Evolutionary conservation across 2,329 filamentous ascomycete species (phyloP).

Genomic region (Nigrospora sphaerica): DNA sequence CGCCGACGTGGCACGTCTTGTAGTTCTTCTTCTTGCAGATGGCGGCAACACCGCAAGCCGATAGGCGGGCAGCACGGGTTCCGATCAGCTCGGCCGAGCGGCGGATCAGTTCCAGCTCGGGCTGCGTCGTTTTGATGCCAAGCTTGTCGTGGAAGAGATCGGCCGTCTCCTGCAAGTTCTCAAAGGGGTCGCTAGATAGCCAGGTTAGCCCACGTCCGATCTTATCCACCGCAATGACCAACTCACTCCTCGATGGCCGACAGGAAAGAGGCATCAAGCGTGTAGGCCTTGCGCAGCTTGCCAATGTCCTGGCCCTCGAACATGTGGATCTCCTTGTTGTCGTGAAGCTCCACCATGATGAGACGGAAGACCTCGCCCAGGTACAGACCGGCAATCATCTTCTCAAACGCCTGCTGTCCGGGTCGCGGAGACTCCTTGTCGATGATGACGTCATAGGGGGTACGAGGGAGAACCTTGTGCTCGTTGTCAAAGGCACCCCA

Average conservation of each 20-base stretch:
- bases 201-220: conserved; percentile 9
- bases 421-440: conserved; percentile 89
- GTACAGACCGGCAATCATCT: conserved; percentile 95
- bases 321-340: conserved; percentile 66
- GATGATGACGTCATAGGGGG: conserved; percentile 78
- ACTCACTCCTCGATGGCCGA: conserved; percentile 82
- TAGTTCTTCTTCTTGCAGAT: conserved; percentile 97
- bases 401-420: conserved; percentile 92
- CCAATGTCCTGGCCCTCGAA: conserved; percentile 80
- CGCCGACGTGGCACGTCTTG: conserved; percentile 83
- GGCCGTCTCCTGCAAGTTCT: conserved; percentile 85
- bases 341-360: conserved; percentile 76
- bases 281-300: conserved; percentile 78
- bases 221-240: neutral
- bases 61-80: conserved; percentile 86
- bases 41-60: conserved; percentile 88
- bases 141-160: conserved; percentile 77
- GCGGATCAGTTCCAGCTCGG: conserved; percentile 84
- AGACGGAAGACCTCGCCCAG: conserved; percentile 92
- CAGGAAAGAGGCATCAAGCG: conserved; percentile 86
- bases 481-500: conserved; percentile 97
- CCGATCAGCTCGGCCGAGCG: conserved; percentile 90
- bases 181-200: conserved; percentile 68
- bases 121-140: conserved; percentile 59
- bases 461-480: conserved; percentile 77